Evolutionary conservation across 1,284 basidiomycete genomes (phyloP), one percentile per base, ranked within the genome.

Genomic region (Flammula alnicola): DNA sequence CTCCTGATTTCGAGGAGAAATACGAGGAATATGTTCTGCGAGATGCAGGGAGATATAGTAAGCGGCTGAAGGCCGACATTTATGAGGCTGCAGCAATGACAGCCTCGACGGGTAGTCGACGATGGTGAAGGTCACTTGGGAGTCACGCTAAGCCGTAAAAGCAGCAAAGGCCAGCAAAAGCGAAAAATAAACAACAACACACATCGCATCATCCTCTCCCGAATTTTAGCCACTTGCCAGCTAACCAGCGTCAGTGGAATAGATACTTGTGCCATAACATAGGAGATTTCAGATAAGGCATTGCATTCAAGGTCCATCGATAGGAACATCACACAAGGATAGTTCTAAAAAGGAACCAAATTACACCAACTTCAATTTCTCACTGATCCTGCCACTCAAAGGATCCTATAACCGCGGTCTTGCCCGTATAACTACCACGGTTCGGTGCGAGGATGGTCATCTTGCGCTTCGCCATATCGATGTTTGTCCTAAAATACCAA

Each of bases 391-490:
- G 83, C 93, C 94, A 98, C 68, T 98, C 94, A 54, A 93, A 85
- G 14, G 86, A 86, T 5, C 94, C 94, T 5, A 88, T 72, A 25
- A 96, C 72, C 25, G 91, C 91, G 10, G 88, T 90, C 51, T 84
- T 86, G 0, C 92, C 88, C 0, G 80, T 77, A 37, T 96, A 72
- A 30, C 86, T 84, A 9, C 89, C 91, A 27, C 91, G 88, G 54
- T 86, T 86, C 0, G 95, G 95, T 2, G 92, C 83, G 7, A 98
- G 78, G 25, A 98, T 77, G 3, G 94, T 97, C 79, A 95, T 87
- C 65, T 93, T 93, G 51, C 80, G 84, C 62, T 86, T 84, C 5
- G 79, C 75, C 19, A 84, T 71, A 62, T 98, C 95, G 49, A 97
- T 67, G 38, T 78, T 83, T 0, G 91, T 95, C 37, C 95, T 97